These are phyloP conservation scores for Coriolopsis trogii DNA, from an alignment of 1,284 basidiomycete species.

Conservation along the genomic window DNA sequence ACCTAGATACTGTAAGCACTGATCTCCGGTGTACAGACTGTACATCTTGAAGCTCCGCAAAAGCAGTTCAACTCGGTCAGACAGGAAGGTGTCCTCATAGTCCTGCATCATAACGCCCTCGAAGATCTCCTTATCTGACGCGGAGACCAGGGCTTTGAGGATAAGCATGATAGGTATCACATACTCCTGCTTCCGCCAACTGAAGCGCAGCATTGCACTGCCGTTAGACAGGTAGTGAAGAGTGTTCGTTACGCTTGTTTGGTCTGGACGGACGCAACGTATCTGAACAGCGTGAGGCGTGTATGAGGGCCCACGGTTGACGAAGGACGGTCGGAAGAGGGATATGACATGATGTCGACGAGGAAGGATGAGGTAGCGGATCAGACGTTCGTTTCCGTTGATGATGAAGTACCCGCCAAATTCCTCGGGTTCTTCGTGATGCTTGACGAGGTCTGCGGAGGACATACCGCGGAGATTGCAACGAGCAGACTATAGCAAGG, in stretches of 20 bases:
- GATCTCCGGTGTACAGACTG: conserved; percentile 85
- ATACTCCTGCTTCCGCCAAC: conserved; percentile 98
- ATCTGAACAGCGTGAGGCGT: conserved; percentile 95
- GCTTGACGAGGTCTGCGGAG: conserved; percentile 84
- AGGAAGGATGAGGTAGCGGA: conserved; percentile 94
- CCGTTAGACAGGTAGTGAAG: conserved; percentile 98
- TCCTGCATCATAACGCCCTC: conserved; percentile 98
- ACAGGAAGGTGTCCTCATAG: conserved; percentile 96
- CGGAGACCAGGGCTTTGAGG: conserved; percentile 92
- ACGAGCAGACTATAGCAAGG: conserved; percentile 72
- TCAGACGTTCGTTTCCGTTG: conserved; percentile 98
- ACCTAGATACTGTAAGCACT: conserved; percentile 96
- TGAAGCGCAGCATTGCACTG: conserved; percentile 94
- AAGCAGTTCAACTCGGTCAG: conserved; percentile 98
- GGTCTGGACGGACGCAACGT: conserved; percentile 90
- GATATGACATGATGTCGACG: conserved; percentile 90
- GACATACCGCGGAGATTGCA: conserved; percentile 90
- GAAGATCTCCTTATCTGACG: conserved; percentile 97
- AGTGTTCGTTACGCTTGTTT: conserved; percentile 92
- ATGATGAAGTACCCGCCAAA: conserved; percentile 99
- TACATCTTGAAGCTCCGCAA: conserved; percentile 96
- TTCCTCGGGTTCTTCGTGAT: conserved; percentile 97
- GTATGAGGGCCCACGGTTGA: conserved; percentile 94
- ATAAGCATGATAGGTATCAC: conserved; percentile 98
- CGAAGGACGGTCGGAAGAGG: conserved; percentile 84